phyloP scores from a whole-genome alignment of 345 rosid genomes.

The Raphanus sativus region DNA sequence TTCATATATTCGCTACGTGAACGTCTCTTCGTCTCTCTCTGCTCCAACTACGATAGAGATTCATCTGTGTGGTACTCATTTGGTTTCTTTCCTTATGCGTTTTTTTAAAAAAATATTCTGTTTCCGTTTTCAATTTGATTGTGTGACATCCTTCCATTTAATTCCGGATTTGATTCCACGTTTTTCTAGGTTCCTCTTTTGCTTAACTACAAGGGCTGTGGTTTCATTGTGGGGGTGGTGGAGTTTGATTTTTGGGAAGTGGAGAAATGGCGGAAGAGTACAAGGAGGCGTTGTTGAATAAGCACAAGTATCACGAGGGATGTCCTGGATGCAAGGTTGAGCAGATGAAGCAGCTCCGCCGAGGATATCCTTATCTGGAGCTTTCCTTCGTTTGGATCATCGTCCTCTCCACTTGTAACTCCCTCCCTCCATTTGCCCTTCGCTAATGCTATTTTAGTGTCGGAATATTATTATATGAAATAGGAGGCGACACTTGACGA shows the following conservation, averaged over 20 bases:
- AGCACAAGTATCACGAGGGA: constrained; percentile 13
- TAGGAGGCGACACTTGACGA: neutral
- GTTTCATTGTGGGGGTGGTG: neutral
- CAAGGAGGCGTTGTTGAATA: constrained; percentile 30
- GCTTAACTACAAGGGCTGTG: neutral
- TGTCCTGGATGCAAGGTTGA: constrained; percentile 77
- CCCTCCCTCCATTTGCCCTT: neutral
- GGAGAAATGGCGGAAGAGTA: constrained; percentile 32
- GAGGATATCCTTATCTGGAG: constrained; percentile 56
- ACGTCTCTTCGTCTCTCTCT: constrained; percentile 18
- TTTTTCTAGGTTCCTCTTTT: neutral
- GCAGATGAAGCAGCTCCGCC: constrained; percentile 48
- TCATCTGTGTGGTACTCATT: constrained; percentile 24
- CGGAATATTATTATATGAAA: neutral
- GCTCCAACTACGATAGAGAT: constrained; percentile 4
- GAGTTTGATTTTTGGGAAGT: neutral
- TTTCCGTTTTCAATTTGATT: neutral
- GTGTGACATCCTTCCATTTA: neutral
- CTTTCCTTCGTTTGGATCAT: constrained; percentile 73
- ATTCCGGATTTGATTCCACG: neutral
- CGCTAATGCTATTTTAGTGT: neutral
- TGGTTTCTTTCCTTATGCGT: neutral
- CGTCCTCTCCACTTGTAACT: constrained; percentile 62
- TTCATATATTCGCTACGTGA: neutral
- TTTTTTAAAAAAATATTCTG: neutral